Evolutionary conservation across 768 basidiomycete species (phyloP).

Genomic region (Punctularia strigosozonata): DNA sequence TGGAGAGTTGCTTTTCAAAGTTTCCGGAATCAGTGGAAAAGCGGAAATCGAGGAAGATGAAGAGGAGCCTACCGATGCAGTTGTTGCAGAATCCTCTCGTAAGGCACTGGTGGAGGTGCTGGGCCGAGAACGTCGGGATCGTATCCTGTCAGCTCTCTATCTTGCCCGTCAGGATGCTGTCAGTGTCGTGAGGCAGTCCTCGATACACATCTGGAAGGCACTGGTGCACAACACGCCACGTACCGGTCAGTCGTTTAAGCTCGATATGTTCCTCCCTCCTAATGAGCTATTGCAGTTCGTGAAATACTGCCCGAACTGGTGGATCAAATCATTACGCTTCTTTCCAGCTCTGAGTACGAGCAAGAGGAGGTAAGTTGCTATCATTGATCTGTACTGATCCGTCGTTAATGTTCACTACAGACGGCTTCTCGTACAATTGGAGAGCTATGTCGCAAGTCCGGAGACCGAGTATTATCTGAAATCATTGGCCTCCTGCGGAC

Average conservation of each 20-base stretch:
- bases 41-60: constrained; percentile 72
- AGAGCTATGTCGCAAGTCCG: constrained; percentile 91
- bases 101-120: constrained; percentile 82
- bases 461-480: constrained; percentile 80
- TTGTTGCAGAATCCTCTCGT: constrained; percentile 66
- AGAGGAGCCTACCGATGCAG: constrained; percentile 51
- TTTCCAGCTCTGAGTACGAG: constrained; percentile 71
- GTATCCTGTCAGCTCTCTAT: constrained; percentile 84
- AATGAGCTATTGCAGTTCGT: constrained; percentile 38
- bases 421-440: constrained; percentile 80
- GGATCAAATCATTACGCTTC: constrained; percentile 60
- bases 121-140: constrained; percentile 79
- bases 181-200: constrained; percentile 77
- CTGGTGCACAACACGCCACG: constrained; percentile 89
- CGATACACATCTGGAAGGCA: constrained; percentile 97
- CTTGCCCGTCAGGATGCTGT: constrained; percentile 91
- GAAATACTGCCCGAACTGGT: constrained; percentile 86
- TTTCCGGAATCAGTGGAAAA: constrained; percentile 92
- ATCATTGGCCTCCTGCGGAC: constrained; percentile 70
- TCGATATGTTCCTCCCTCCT: not conserved
- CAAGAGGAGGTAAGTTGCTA: constrained; percentile 66
- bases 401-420: too few relatives aligned
- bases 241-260: constrained; percentile 45
- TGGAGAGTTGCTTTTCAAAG: constrained; percentile 92
- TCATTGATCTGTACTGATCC: too few relatives aligned